Conservation (phyloP, 768 basidiomycete species). For the Kwoniella newhampshirensis region DNA sequence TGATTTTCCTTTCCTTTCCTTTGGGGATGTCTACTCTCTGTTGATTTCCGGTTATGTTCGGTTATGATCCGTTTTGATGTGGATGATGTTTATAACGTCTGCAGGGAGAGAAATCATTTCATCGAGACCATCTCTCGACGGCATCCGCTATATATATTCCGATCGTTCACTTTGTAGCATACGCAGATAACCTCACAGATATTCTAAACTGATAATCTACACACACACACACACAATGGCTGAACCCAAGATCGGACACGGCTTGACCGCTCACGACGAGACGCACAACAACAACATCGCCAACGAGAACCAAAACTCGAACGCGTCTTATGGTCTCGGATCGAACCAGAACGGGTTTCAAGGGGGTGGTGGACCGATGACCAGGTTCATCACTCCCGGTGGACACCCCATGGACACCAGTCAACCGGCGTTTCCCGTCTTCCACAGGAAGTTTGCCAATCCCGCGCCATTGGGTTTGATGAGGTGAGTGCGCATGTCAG, state of each 20-base stretch:
- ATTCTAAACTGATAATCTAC: too few species aligned
- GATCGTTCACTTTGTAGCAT: too few species aligned
- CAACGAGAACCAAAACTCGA: neutral
- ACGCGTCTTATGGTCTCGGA: neutral
- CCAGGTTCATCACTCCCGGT: slow-evolving; percentile 48
- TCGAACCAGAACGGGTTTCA: slow-evolving; percentile 17
- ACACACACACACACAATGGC: too few species aligned
- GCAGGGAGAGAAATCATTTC: too few species aligned
- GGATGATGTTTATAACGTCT: too few species aligned
- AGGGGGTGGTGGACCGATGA: slow-evolving; percentile 28
- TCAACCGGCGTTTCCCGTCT: slow-evolving; percentile 45
- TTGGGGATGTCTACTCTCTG: too few species aligned
- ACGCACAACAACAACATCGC: neutral
- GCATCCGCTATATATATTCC: too few species aligned
- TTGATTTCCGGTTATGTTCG: too few species aligned
- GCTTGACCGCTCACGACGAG: neutral
- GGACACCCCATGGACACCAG: slow-evolving; percentile 48
- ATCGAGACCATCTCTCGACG: too few species aligned
- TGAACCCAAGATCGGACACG: neutral
- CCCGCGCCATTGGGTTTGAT: slow-evolving; percentile 53
- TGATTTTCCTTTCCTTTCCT: too few species aligned
- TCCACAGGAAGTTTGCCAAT: slow-evolving; percentile 50
- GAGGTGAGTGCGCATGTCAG: slow-evolving; percentile 13
- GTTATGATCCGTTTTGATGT: too few species aligned
- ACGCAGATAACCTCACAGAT: too few species aligned